A percentile compares a stretch with the other conserved stretches of the same genome.
Conservation (phyloP, 495 filamentous ascomycete genomes). For the Margaritispora aquatica region DNA sequence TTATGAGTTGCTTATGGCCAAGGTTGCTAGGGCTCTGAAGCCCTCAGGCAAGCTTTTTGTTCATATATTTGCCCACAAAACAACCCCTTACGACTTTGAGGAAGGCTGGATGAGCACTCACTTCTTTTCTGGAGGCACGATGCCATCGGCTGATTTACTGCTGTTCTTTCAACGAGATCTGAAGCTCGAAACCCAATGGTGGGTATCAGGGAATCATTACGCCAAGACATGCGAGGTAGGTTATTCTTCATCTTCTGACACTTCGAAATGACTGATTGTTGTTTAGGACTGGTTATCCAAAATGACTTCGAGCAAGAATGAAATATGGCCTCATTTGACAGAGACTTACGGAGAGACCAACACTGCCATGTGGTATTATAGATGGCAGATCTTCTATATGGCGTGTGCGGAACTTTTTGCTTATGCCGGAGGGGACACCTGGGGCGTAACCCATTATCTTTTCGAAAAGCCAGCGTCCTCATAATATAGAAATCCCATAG, state of each 20-base stretch:
- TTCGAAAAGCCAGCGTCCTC: constrained; percentile 42
- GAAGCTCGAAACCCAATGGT: constrained; percentile 53
- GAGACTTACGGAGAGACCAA: constrained; percentile 54
- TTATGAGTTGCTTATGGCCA: constrained; percentile 57
- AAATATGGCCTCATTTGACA: constrained; percentile 51
- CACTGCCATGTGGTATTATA: constrained; percentile 50
- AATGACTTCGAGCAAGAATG: constrained; percentile 43
- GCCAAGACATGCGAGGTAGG: constrained; percentile 58
- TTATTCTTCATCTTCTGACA: not conserved
- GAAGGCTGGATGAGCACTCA: constrained; percentile 66
- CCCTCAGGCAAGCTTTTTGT: constrained; percentile 58
- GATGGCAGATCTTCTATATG: constrained; percentile 66
- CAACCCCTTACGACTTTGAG: constrained; percentile 59
- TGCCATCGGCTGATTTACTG: constrained; percentile 59
- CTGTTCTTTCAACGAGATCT: constrained; percentile 60
- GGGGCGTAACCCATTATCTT: constrained; percentile 57
- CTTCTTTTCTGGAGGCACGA: constrained; percentile 66
- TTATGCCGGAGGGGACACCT: constrained; percentile 53
- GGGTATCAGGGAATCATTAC: constrained; percentile 58
- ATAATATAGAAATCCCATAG: constrained; percentile 5
- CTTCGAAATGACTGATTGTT: constrained; percentile 14
- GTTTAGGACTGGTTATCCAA: constrained; percentile 50
- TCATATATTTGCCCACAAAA: constrained; percentile 55
- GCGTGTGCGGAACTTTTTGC: constrained; percentile 61
- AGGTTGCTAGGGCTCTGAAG: constrained; percentile 47